Base-by-base conservation (phyloP, 306 rosid species). In the Malus orientalis region DNA sequence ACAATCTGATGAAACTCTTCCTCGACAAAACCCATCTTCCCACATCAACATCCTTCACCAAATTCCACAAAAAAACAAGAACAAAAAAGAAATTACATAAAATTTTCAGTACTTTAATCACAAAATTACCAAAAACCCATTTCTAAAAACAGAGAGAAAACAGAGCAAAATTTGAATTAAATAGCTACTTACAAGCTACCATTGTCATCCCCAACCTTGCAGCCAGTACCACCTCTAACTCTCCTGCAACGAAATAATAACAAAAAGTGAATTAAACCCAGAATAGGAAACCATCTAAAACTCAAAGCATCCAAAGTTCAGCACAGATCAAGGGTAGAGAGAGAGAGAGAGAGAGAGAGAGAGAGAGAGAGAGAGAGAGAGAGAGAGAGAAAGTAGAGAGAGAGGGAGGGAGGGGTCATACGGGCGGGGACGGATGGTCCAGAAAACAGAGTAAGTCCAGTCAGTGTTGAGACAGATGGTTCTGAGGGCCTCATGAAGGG, bases 391-490 rank as follows among this genome's bases (percentile, higher is more conserved):
- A 1, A 47, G 53, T 45, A 47, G 53, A 47, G 30, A 74, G 51
- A 74, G 81, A 86, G 57, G 44, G 70, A 70, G n/a, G 60, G 40
- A 36, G 42, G 42, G 42, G 42, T 38, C 69, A 90, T 92, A 92
- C 98, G 99, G 99, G 81, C 99, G 96, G 54, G 98, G 99, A 82
- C 99, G 99, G 81, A 93, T 96, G 84, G 98, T 96, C 99, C 99
- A 96, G 99, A 96, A 93, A 87, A 96, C 99, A 96, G 99, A 96
- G 90, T 96, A 96, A 91, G 99, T 96, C 99, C 99, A 96, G 89
- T 96, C 98, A 75, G 90, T 62, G 87, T 62, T 77, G 77, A 88
- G 89, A 80, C 88, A 85, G 78, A 80, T 86, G 82, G 74, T 89
- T 96, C 98, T 88, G 84, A 96, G 99, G 90, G 99, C 91, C 97